Base-by-base conservation (phyloP, 768 basidiomycete genomes). In the Suillus fuscotomentosus region DNA sequence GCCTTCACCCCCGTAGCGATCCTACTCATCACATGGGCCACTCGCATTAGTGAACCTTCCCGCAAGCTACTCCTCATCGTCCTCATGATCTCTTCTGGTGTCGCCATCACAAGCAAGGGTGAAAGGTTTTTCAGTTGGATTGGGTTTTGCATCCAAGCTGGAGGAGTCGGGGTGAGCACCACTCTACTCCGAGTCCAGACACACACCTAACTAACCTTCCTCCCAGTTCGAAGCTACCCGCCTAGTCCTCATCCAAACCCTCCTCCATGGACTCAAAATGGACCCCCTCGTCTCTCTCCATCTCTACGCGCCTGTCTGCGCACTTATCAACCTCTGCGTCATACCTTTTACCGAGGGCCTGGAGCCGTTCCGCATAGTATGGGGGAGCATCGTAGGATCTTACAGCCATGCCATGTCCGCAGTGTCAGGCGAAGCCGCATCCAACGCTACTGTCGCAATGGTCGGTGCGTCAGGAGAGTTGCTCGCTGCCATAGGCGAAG, bases 281-380 rank as follows among this genome's bases (percentile, higher is more conserved):
- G 95, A 97, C 72, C 97, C 97, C 0, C 85, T 98, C 7, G 92
- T 95, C 24, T 97, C 95, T 7, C 78, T 99, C 60, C 93, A 99
- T 80, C 98, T 97, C 80, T 97, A 95, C 73, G 95, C 96, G 11
- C 95, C 95, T 15, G 93, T 98, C 60, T 99, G 97, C 75, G 95
- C 97, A 0, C 75, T 81, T 65, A 92, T 99, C 80, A 98, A 97
- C 76, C 84, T 94, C 27, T 73, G 86, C 61, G 81, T 97, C 67
- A 77, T 99, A 22, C 95, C 95, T 8, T 93, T 98, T 80, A 96
- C 94, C 0, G 97, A 99, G 76, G 95, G 97, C 2, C 77, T 92
- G 14, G 90, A 84, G 9, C 97, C 97, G 0, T 94, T 99, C 81
- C 77, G 82, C 31, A 5, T 59, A 17, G 57, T 59, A 27, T 59